Conservation (phyloP, 805 yeast species). For the Yarrowia sp. region DNA sequence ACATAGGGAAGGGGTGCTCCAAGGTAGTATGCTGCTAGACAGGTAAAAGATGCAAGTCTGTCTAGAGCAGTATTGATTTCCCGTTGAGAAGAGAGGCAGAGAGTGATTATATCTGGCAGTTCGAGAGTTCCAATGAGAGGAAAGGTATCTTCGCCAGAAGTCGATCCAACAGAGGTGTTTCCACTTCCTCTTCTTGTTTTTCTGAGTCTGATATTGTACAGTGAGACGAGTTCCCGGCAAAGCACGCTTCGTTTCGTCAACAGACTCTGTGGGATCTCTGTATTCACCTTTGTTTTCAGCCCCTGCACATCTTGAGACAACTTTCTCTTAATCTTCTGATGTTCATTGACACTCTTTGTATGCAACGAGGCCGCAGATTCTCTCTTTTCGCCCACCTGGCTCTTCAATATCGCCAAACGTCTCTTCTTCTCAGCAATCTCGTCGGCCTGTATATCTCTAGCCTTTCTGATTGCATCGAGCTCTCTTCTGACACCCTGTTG, state of each 20-base stretch:
- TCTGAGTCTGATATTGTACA: slow-evolving; percentile 24
- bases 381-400: slow-evolving; percentile 2
- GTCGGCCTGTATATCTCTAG: slow-evolving; percentile 17
- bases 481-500: slow-evolving; percentile 6
- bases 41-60: slow-evolving; percentile 47
- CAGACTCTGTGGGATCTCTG: slow-evolving; percentile 17
- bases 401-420: not conserved
- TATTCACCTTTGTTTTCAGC: slow-evolving; percentile 10
- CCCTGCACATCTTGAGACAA: slow-evolving; percentile 21
- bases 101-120: slow-evolving; percentile 26
- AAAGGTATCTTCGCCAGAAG: not conserved
- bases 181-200: slow-evolving; percentile 30
- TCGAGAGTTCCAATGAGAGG: slow-evolving; percentile 17
- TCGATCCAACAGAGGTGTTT: slow-evolving; percentile 9
- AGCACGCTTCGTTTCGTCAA: slow-evolving; percentile 7
- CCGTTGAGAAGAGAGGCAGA: slow-evolving; percentile 15
- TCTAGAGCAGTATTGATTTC: slow-evolving; percentile 48
- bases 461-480: slow-evolving; percentile 13
- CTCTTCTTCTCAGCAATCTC: slow-evolving; percentile 11
- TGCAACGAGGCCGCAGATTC: slow-evolving; percentile 13
- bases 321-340: slow-evolving; percentile 24
- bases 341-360: slow-evolving; percentile 20
- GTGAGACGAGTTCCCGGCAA: slow-evolving; percentile 25
- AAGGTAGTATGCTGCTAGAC: slow-evolving; percentile 48
- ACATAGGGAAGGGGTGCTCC: slow-evolving; percentile 48